Evolutionary conservation across 2,329 filamentous ascomycete species (phyloP).

Genomic region (Alternaria arbusti): DNA sequence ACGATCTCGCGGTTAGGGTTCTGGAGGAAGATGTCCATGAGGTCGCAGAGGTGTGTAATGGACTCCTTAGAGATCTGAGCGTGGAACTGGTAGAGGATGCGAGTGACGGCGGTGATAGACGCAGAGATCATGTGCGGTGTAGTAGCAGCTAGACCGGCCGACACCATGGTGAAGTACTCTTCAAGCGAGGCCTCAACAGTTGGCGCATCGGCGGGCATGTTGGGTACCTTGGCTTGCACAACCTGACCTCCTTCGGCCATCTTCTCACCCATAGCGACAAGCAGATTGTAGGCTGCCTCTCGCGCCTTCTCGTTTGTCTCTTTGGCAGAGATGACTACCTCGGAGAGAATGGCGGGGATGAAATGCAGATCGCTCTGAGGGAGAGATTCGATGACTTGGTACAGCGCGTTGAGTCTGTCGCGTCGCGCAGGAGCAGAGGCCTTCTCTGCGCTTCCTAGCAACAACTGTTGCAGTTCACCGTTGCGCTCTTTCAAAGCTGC

Average conservation of each 20-base stretch:
- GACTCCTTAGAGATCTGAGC: slow-evolving; percentile 70
- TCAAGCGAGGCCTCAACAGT: slow-evolving; percentile 82
- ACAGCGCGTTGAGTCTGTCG: slow-evolving; percentile 83
- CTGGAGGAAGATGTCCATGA: slow-evolving; percentile 94
- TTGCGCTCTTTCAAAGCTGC: slow-evolving; percentile 78
- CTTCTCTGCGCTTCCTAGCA: slow-evolving; percentile 81
- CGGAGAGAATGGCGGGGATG: slow-evolving; percentile 87
- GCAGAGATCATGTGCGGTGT: slow-evolving; percentile 98
- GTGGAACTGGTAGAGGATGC: slow-evolving; percentile 93
- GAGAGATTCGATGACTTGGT: slow-evolving; percentile 79
- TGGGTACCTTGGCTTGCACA: slow-evolving; percentile 82
- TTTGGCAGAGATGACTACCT: slow-evolving; percentile 95
- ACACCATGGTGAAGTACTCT: slow-evolving; percentile 98
- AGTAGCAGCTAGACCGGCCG: slow-evolving; percentile 87
- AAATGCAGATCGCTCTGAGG: slow-evolving; percentile 84
- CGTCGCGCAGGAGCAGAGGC: slow-evolving; percentile 84
- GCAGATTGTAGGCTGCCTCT: slow-evolving; percentile 85
- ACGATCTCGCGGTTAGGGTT: slow-evolving; percentile 98
- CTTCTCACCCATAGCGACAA: slow-evolving; percentile 85
- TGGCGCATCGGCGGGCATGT: slow-evolving; percentile 83
- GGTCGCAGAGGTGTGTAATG: slow-evolving; percentile 84
- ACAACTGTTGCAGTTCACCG: slow-evolving; percentile 78
- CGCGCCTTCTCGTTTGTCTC: slow-evolving; percentile 96
- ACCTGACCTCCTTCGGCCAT: slow-evolving; percentile 79
- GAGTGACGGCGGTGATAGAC: slow-evolving; percentile 90